Percentiles rank a stretch among this genome's conserved stretches.
Conservation (phyloP, 768 basidiomycete species). For the Mycena filopes region DNA sequence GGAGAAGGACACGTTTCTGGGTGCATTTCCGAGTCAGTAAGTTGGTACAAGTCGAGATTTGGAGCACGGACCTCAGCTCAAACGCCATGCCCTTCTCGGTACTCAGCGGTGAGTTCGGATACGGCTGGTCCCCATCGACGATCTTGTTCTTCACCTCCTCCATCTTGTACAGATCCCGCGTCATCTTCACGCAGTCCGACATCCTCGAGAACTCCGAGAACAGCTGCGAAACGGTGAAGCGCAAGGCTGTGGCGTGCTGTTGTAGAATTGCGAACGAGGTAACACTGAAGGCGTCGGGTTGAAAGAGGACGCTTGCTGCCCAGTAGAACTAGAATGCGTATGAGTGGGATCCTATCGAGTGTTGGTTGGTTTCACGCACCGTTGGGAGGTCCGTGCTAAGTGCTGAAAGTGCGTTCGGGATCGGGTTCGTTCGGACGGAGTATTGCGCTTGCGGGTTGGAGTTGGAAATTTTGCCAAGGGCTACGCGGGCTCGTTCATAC, state of each 20-base stretch:
- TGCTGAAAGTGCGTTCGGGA: not conserved
- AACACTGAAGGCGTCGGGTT: constrained; percentile 39
- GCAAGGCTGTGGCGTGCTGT: constrained; percentile 36
- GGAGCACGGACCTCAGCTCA: constrained; percentile 12
- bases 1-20: constrained; percentile 49
- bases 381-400: constrained; percentile 2
- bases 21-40: no score
- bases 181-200: constrained; percentile 9
- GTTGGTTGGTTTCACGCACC: not conserved
- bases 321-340: constrained; percentile 36
- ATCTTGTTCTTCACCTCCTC: constrained; percentile 36
- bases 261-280: constrained; percentile 42
- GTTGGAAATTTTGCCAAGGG: constrained; percentile 4
- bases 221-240: constrained; percentile 32
- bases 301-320: constrained; percentile 37
- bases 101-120: constrained; percentile 33
- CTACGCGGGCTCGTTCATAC: constrained; percentile 6
- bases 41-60: no score
- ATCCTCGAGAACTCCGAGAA: not conserved
- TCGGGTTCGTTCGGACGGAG: not conserved
- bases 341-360: not conserved
- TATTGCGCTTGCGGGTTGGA: not conserved
- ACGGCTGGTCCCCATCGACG: constrained; percentile 37
- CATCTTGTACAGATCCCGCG: constrained; percentile 36
- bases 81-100: constrained; percentile 26